Base-by-base conservation (phyloP, 176 grass and related monocot genomes). In the Poa pratensis region DNA sequence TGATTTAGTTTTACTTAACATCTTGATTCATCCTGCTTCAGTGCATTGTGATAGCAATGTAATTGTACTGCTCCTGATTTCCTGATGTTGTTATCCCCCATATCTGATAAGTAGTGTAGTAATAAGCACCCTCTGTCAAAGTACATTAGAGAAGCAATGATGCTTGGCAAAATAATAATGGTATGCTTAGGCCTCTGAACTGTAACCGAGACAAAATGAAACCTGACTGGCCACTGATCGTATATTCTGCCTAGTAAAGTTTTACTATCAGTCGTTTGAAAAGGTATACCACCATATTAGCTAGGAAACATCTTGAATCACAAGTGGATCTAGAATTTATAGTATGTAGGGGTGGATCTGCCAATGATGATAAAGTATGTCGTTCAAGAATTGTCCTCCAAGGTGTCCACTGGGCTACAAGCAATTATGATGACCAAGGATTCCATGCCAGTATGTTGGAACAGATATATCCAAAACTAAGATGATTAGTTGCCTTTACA, bases 281-380 rank as follows among this genome's bases (percentile, higher is more conserved):
- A 79, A 80, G 59, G 26, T 52, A 68, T 82, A 70, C 83, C 19
- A 30, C 27, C 17, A 28, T 70, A 89, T 86, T 82, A 42, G 12
- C 28, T 30, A 72, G 69, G 23, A 5, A 8, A 7, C 35, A 66
- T 57, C 14, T 46, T 50, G n/a, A 35, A 39, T 81, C 50, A 77
- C 15, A 81, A n/a, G 70, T 77, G 50, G 77, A 85, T 89, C 69
- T 69, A 61, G 49, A 89, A 28, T 75, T 78, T 59, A 75, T 85
- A 46, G 26, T 50, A 27, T 80, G 35, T 59, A 70, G 23, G 46
- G 59, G 16, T 62, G 52, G 81, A 54, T 72, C 64, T 70, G 34
- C 15, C 40, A 83, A 54, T 78, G 58, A 66, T 66, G 18, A 89
- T 80, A 63, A 76, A 76, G 46, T 85, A 32, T 77, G 74, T 43